Evolutionary conservation across 352 stramenopile genomes (phyloP), one percentile per base, ranked within the genome.

Genomic region (Pythium angustatum): DNA sequence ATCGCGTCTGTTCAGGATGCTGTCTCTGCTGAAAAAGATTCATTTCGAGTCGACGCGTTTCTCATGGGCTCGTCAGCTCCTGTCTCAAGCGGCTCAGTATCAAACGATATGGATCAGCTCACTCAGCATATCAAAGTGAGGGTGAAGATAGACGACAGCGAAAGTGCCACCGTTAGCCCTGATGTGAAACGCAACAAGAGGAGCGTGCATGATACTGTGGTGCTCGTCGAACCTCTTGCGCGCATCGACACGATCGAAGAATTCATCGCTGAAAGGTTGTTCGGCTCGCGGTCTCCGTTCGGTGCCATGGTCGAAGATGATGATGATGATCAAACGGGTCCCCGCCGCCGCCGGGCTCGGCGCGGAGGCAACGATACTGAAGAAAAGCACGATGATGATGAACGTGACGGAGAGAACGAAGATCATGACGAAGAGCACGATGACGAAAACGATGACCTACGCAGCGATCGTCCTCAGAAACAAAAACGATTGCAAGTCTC

Each of bases 211-310:
- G 78, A 91, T 26, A 89, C 84, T 0, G 76, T 93, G 28, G 84
- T 93, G 49, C 61, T 93, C 0, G 84, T 93, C 11, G 84, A 93
- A 34, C 84, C 84, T 15, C 75, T 93, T 31, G 84, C 84, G 21
- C 72, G 84, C 15, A 84, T 93, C 36, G 81, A 90, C 47, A 91
- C 84, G 30, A 90, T 93, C 51, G 81, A 93, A 49, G 80, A 87
- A 31, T 93, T 91, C 59, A 87, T 93, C 11, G 58, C 62, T 9
- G 84, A 89, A 41, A 85, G 88, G 50, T 50, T 91, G 5, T 89
- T 90, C 65, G 81, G 79, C 3, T 63, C 67, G 3, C 56, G 69
- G 22, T 77, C 69, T 5, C 77, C 75, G 11, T 48, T 85, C 19
- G 72, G 79, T 26, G 70, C 73, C 4, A 60, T 83, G 15, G 44